A percentile compares a stretch with the other conserved stretches of the same genome.
Conservation (phyloP, 768 basidiomycete species). For the Sarcomyxa edulis region DNA sequence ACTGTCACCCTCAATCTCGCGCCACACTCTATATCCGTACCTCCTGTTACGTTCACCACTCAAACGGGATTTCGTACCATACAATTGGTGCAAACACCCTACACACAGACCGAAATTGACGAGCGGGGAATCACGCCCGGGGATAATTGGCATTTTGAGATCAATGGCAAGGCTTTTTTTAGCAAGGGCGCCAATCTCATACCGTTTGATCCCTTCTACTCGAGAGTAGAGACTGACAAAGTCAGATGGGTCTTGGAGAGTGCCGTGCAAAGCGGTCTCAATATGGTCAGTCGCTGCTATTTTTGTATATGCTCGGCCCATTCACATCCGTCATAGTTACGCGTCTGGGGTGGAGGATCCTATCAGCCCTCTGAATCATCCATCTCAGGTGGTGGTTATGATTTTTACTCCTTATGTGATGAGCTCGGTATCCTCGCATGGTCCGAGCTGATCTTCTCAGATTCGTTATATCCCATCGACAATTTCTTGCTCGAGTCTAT, state of each 20-base stretch:
- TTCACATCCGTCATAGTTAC: conserved; percentile 30
- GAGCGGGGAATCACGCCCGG: conserved; percentile 50
- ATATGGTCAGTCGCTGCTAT: conserved; percentile 38
- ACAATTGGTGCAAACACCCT: conserved; percentile 42
- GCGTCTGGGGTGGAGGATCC: conserved; percentile 56
- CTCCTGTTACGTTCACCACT: too few relatives aligned
- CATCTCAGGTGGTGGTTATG: conserved; percentile 41
- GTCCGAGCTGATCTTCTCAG: conserved; percentile 60
- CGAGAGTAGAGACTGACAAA: conserved; percentile 41
- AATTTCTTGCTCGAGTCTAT: conserved; percentile 44
- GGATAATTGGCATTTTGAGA: conserved; percentile 56
- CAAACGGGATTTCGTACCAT: conserved; percentile 59
- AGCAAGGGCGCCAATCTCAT: conserved; percentile 53
- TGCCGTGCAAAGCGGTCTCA: conserved; percentile 48
- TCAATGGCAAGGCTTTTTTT: conserved; percentile 54
- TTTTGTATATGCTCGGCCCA: neutral
- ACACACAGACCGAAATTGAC: conserved; percentile 36
- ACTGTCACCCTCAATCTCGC: conserved; percentile 32
- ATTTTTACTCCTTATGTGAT: conserved; percentile 54
- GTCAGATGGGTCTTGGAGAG: conserved; percentile 55
- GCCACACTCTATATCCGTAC: conserved; percentile 19
- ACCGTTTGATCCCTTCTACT: conserved; percentile 58
- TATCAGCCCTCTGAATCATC: conserved; percentile 40
- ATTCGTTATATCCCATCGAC: conserved; percentile 50
- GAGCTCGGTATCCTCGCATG: conserved; percentile 57